Conservation (phyloP, 2,329 filamentous ascomycete genomes). For the Alternaria infectoria region DNA sequence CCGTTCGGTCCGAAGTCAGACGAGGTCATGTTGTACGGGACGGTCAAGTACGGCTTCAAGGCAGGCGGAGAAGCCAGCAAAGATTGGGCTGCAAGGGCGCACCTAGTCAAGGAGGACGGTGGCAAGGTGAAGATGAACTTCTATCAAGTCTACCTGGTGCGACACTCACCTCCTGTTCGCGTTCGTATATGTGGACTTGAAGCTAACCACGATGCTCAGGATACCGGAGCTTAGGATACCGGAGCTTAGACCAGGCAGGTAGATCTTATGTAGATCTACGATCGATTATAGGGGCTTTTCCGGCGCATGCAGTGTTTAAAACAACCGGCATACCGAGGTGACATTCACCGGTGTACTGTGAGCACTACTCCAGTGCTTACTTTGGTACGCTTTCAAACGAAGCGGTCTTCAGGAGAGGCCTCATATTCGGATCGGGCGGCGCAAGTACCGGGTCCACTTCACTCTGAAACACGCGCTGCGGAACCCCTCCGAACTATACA, state of each 20-base stretch:
- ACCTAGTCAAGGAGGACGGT: constrained; percentile 58
- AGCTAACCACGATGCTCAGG: constrained; percentile 12
- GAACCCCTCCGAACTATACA: not conserved
- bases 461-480: not conserved
- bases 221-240: constrained; percentile 17
- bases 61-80: constrained; percentile 55
- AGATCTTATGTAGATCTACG: constrained; percentile 5
- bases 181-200: not conserved
- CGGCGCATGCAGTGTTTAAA: not conserved
- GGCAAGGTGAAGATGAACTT: constrained; percentile 61
- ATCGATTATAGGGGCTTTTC: not conserved
- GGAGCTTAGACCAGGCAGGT: constrained; percentile 17
- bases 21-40: constrained; percentile 63
- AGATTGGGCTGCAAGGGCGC: constrained; percentile 63
- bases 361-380: not conserved
- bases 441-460: not conserved
- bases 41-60: constrained; percentile 60
- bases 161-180: constrained; percentile 28
- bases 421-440: not conserved
- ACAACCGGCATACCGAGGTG: not conserved
- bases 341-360: not conserved
- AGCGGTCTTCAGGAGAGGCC: not conserved
- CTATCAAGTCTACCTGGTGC: constrained; percentile 63
- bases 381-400: not conserved
- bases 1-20: constrained; percentile 55